phyloP scores from a whole-genome alignment of 2,329 filamentous ascomycete species.

The Fragosphaeria purpurea region DNA sequence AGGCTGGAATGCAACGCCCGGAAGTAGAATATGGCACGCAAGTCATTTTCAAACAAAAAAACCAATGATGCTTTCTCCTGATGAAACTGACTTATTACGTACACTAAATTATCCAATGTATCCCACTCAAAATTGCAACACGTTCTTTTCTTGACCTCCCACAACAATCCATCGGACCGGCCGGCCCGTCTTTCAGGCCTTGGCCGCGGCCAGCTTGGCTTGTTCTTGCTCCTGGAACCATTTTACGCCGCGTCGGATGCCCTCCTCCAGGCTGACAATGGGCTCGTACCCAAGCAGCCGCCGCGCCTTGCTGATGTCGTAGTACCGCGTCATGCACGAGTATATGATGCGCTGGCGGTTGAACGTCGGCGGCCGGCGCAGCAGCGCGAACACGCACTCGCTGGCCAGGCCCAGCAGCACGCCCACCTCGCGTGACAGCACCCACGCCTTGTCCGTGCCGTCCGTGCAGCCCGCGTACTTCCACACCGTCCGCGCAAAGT shows the following conservation, averaged over 20 bases:
- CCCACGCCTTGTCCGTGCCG: slow-evolving; percentile 46
- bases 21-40: too few species aligned
- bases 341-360: slow-evolving; percentile 53
- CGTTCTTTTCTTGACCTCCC: too few species aligned
- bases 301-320: slow-evolving; percentile 67
- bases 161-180: too few species aligned
- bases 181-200: slow-evolving; percentile 1
- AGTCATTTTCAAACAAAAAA: not conserved
- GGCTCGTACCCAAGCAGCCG: slow-evolving; percentile 59
- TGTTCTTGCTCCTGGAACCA: slow-evolving; percentile 47
- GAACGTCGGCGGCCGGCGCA: slow-evolving; percentile 46
- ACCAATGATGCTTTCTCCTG: not conserved
- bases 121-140: too few species aligned
- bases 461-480: slow-evolving; percentile 42
- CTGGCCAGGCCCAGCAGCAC: slow-evolving; percentile 40
- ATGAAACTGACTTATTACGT: too few species aligned
- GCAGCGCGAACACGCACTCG: slow-evolving; percentile 40
- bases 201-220: slow-evolving; percentile 4
- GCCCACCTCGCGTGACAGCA: slow-evolving; percentile 41
- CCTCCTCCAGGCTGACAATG: slow-evolving; percentile 56
- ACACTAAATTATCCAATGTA: too few species aligned
- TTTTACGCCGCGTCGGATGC: slow-evolving; percentile 41
- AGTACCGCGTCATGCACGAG: slow-evolving; percentile 67
- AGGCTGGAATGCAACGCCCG: too few species aligned
- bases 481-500: slow-evolving; percentile 75